Percentiles rank a stretch among this genome's conserved stretches.
phyloP scores from a whole-genome alignment of 108 stramenopile species.

The Ochromonas danica region DNA sequence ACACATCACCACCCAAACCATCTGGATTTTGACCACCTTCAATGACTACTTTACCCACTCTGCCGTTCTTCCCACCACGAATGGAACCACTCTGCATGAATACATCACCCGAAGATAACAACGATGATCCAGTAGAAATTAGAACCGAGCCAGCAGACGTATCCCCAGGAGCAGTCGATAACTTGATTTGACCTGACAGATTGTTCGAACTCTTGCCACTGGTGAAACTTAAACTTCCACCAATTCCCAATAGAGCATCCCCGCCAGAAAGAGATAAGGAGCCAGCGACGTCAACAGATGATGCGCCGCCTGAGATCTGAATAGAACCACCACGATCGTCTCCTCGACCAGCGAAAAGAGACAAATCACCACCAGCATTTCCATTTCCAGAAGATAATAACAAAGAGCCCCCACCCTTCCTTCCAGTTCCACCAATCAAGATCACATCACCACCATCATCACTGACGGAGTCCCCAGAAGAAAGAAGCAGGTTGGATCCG shows the following conservation, averaged over 20 bases:
- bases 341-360: neutral
- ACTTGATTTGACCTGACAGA: neutral
- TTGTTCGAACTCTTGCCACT: neutral
- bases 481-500: too few species aligned
- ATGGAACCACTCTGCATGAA: neutral
- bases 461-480: neutral
- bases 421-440: constrained; percentile 1
- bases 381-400: neutral
- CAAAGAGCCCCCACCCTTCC: neutral
- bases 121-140: neutral
- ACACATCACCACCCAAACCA: constrained; percentile 4
- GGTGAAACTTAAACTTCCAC: neutral
- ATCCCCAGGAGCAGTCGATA: neutral
- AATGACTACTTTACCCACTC: neutral
- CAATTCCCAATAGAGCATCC: constrained; percentile 5
- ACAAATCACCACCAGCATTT: constrained; percentile 13
- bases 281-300: neutral
- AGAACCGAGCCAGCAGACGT: neutral
- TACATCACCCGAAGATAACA: neutral
- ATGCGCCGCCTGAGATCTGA: neutral
- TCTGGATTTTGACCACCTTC: neutral
- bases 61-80: neutral
- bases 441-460: neutral
- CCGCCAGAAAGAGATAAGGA: neutral
- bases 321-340: neutral